Conservation (phyloP, 345 rosid genomes). For the Hibiscus mutabilis region DNA sequence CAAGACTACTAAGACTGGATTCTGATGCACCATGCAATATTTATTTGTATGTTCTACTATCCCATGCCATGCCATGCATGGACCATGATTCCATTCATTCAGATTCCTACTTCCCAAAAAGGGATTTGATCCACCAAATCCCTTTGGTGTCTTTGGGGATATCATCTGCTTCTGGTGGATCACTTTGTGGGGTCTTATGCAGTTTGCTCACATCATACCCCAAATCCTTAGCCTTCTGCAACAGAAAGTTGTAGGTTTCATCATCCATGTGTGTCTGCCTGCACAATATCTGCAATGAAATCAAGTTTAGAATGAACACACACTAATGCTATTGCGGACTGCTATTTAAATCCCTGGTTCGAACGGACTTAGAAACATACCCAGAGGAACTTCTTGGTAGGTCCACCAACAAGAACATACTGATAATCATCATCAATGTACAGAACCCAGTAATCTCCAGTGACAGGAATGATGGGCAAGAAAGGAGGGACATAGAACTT, state of each 20-base stretch:
- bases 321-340: too few relatives aligned
- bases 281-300: conserved; percentile 47
- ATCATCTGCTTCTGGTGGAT: conserved; percentile 39
- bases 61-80: background rate
- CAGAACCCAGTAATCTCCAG: conserved; percentile 82
- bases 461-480: conserved; percentile 72
- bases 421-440: conserved; percentile 56
- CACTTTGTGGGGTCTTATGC: conserved; percentile 66
- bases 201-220: conserved; percentile 80
- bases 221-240: conserved; percentile 51
- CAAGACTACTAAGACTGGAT: background rate
- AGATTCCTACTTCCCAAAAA: conserved; percentile 45
- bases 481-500: conserved; percentile 88
- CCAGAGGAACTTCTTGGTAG: conserved; percentile 74
- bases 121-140: conserved; percentile 80
- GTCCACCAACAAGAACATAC: conserved; percentile 70
- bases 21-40: background rate
- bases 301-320: too few relatives aligned
- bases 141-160: conserved; percentile 62
- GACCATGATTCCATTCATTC: background rate
- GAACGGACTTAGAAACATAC: conserved; percentile 18
- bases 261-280: conserved; percentile 56
- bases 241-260: conserved; percentile 47
- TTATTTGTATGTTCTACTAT: background rate
- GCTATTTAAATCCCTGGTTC: too few relatives aligned